Conservation (phyloP, 1,284 basidiomycete genomes). For the Ceratobasidium sp. region DNA sequence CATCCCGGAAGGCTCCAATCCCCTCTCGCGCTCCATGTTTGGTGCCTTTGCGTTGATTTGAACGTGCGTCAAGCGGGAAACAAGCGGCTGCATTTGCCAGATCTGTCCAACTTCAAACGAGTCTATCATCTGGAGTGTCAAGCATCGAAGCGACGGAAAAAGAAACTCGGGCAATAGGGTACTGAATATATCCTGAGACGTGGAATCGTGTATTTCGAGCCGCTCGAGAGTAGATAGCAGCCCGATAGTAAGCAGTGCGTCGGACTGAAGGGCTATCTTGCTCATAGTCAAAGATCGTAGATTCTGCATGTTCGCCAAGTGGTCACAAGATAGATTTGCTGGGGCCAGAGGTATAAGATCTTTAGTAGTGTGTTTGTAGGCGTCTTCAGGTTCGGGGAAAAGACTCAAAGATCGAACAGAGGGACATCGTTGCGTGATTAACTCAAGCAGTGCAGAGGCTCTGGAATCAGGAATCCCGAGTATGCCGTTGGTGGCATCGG, state of each 20-base stretch:
- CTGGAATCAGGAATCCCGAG: background rate
- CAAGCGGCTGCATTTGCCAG: constrained; percentile 19
- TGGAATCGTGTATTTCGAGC: background rate
- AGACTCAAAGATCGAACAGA: constrained; percentile 7
- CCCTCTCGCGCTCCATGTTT: background rate
- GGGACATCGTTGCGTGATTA: background rate
- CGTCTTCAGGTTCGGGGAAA: constrained; percentile 10
- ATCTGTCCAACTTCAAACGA: constrained; percentile 16
- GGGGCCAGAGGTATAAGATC: background rate
- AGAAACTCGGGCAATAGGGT: background rate
- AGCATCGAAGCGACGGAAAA: background rate
- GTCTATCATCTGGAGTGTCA: constrained; percentile 3
- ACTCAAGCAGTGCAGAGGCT: constrained; percentile 6
- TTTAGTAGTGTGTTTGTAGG: background rate
- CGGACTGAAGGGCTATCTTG: background rate
- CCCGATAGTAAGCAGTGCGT: background rate
- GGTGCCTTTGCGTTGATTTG: background rate
- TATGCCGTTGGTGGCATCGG: background rate
- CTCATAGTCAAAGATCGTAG: constrained; percentile 81
- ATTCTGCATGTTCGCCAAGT: background rate
- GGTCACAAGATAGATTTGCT: background rate
- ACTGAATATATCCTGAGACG: background rate
- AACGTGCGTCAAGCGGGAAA: constrained; percentile 5
- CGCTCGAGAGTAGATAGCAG: constrained; percentile 9
- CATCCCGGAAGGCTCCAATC: background rate